Percentiles rank a stretch among this genome's conserved stretches.
phyloP scores from a whole-genome alignment of 1,284 basidiomycete species.

The Rhodotorula sp. region DNA sequence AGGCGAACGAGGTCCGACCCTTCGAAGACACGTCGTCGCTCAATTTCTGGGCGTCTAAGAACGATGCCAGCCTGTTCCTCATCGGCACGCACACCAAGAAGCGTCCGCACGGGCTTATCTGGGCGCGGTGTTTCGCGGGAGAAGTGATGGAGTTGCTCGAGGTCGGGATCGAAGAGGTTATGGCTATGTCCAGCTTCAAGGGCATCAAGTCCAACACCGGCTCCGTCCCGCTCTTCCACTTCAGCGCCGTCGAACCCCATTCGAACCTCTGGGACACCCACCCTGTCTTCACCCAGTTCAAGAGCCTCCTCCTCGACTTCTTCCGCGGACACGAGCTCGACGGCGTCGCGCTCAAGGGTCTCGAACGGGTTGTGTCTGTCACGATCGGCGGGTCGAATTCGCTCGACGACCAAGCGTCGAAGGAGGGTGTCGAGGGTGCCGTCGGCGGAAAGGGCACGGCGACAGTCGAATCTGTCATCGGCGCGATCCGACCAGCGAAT shows the following conservation, averaged over 20 bases:
- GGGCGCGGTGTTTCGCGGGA: slow-evolving; percentile 83
- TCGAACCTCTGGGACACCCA: slow-evolving; percentile 79
- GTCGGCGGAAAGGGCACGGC: slow-evolving; percentile 15
- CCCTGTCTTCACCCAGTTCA: slow-evolving; percentile 85
- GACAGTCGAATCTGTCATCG: slow-evolving; percentile 32
- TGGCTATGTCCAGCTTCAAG: slow-evolving; percentile 77
- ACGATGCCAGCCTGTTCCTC: slow-evolving; percentile 89
- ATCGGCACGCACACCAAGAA: slow-evolving; percentile 94
- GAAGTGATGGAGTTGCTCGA: slow-evolving; percentile 93
- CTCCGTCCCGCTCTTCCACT: slow-evolving; percentile 91
- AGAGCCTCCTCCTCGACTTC: slow-evolving; percentile 81
- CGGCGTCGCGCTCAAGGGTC: slow-evolving; percentile 74
- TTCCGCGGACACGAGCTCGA: slow-evolving; percentile 86
- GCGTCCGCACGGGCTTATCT: slow-evolving; percentile 80
- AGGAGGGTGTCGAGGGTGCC: slow-evolving; percentile 6
- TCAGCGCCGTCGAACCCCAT: slow-evolving; percentile 62
- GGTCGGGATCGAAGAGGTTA: slow-evolving; percentile 77
- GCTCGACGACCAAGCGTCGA: slow-evolving; percentile 8
- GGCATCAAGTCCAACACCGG: slow-evolving; percentile 78
- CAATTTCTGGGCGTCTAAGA: slow-evolving; percentile 91
- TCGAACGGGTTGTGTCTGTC: slow-evolving; percentile 89
- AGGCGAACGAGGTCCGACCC: slow-evolving; percentile 78
- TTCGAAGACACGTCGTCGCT: slow-evolving; percentile 79
- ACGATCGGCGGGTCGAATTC: slow-evolving; percentile 56
- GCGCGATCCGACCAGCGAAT: slow-evolving; percentile 4